A percentile compares a stretch with the other conserved stretches of the same genome.
These are phyloP conservation scores for Metschnikowia borealis DNA, from an alignment of 805 yeast genomes.

Conservation along the genomic window DNA sequence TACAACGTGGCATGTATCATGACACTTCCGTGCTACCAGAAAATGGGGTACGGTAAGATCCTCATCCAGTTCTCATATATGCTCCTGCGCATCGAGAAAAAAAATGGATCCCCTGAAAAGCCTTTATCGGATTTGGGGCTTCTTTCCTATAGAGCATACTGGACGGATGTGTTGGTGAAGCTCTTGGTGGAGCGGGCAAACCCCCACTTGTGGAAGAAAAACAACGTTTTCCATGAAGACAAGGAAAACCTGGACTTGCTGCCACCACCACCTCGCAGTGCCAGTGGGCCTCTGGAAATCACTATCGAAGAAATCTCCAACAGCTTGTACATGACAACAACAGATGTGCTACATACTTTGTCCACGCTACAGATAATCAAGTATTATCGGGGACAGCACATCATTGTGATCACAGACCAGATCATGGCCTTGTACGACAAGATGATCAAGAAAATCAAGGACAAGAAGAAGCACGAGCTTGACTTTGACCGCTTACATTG, in stretches of 20 bases:
- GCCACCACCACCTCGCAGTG: conserved; percentile 19
- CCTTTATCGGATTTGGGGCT: conserved; percentile 94
- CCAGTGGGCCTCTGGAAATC: conserved; percentile 40
- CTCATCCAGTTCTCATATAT: conserved; percentile 92
- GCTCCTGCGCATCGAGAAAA: conserved; percentile 80
- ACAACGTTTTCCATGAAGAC: conserved; percentile 35
- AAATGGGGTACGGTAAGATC: conserved; percentile 89
- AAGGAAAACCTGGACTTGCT: conserved; percentile 17
- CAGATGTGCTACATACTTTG: conserved; percentile 89
- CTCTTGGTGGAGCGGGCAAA: conserved; percentile 58
- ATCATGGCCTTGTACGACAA: conserved; percentile 73
- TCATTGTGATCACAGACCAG: conserved; percentile 79
- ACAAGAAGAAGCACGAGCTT: conserved; percentile 70
- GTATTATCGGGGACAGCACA: conserved; percentile 94
- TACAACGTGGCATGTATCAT: conserved; percentile 97
- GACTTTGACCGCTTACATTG: conserved; percentile 72
- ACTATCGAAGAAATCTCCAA: conserved; percentile 89
- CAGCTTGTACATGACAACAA: conserved; percentile 90
- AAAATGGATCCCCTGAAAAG: conserved; percentile 95
- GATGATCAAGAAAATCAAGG: conserved; percentile 45
- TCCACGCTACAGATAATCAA: conserved; percentile 86
- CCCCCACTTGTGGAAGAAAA: conserved; percentile 35
- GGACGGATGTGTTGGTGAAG: conserved; percentile 87
- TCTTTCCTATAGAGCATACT: conserved; percentile 87
- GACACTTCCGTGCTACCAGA: conserved; percentile 93